Percentiles rank a stretch among this genome's conserved stretches.
Evolutionary conservation across 2,329 filamentous ascomycete species (phyloP).

Genomic region (Sclerotinia nivalis): DNA sequence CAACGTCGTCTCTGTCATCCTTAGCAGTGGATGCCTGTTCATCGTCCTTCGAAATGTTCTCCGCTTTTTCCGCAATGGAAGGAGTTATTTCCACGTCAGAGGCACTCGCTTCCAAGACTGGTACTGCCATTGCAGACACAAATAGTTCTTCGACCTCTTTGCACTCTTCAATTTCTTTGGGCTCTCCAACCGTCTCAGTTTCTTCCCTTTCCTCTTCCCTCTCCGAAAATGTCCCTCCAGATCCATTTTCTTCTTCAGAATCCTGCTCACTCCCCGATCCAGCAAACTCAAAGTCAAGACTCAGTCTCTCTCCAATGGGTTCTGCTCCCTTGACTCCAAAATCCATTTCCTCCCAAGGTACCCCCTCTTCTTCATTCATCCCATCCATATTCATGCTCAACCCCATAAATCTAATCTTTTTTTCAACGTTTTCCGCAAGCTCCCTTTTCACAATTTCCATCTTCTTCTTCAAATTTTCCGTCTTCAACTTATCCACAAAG

Average conservation of each 20-base stretch:
- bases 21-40: rapidly evolving
- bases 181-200: no score
- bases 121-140: not conserved
- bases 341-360: not conserved
- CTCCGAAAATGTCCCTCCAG: not conserved
- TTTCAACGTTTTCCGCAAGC: not conserved
- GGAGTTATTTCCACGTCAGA: not conserved
- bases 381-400: not conserved
- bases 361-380: not conserved
- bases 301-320: not conserved
- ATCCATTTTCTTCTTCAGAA: not conserved
- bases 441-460: not conserved
- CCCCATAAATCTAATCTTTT: not conserved
- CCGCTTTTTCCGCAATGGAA: not conserved
- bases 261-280: not conserved
- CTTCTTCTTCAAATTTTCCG: not conserved
- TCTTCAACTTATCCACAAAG: not conserved
- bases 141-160: not conserved
- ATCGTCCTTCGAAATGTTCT: not conserved
- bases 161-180: no score
- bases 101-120: not conserved
- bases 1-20: no score
- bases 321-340: not conserved
- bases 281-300: slow-evolving; percentile 3
- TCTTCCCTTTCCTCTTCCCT: not conserved